phyloP scores from a whole-genome alignment of 1,284 basidiomycete genomes.

The Puccinia coronata region DNA sequence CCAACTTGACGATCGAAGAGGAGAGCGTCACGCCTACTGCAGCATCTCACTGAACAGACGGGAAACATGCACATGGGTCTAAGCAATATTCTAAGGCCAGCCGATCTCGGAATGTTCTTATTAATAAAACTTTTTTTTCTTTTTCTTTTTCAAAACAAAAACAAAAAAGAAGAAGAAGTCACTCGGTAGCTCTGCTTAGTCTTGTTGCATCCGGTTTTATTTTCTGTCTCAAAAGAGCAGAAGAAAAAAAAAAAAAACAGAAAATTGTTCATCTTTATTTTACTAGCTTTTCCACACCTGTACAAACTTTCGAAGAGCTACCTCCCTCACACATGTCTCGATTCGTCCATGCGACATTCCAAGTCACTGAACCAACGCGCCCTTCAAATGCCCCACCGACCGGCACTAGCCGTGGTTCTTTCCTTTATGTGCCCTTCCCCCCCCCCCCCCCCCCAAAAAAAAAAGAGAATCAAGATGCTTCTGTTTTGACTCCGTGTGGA shows the following conservation, averaged over 20 bases:
- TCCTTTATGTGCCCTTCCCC: background rate
- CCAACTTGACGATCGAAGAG: constrained; percentile 47
- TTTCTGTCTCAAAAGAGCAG: background rate
- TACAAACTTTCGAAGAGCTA: background rate
- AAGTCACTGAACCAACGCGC: too few species aligned
- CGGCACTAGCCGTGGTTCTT: background rate
- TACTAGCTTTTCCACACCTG: background rate
- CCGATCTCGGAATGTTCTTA: too few species aligned
- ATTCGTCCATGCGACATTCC: too few species aligned
- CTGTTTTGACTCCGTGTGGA: background rate
- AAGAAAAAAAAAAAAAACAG: background rate
- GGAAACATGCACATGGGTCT: background rate
- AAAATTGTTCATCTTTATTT: background rate
- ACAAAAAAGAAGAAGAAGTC: background rate
- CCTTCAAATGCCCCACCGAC: too few species aligned
- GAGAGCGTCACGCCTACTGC: constrained; percentile 44
- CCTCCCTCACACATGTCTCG: too few species aligned
- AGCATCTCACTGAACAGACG: constrained; percentile 23
- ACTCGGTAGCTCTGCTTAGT: background rate
- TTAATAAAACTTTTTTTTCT: too few species aligned
- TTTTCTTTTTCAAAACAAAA: too few species aligned
- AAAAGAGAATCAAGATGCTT: background rate
- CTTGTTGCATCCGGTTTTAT: constrained; percentile 1
- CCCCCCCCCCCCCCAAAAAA: too few species aligned
- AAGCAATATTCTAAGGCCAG: too few species aligned